These are phyloP conservation scores for Thielaviopsis euricoi DNA, from an alignment of 2,329 filamentous ascomycete genomes.

Conservation along the genomic window DNA sequence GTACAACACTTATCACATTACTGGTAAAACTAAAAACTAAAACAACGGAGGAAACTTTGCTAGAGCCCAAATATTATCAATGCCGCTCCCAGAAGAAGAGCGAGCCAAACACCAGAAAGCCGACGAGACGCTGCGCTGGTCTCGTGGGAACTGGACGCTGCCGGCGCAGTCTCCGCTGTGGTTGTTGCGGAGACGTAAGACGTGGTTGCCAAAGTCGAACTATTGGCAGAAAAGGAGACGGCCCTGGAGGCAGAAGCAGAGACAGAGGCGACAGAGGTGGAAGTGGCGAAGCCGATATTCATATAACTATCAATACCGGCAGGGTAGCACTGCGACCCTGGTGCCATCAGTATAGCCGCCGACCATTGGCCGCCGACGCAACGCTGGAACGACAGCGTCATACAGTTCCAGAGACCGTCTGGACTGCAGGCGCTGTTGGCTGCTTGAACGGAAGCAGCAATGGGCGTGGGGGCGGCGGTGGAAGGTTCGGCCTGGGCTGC, in stretches of 20 bases:
- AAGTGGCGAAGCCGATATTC: conserved; percentile 15
- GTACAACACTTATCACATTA: too few species aligned
- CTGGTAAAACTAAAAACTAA: too few species aligned
- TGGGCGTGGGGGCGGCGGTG: too few species aligned
- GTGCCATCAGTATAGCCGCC: conserved; percentile 24
- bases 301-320: conserved; percentile 26
- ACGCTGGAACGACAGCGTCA: conserved; percentile 31
- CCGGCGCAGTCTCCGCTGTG: background rate
- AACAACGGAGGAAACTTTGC: too few species aligned
- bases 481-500: background rate
- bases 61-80: too few species aligned
- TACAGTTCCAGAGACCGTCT: conserved; percentile 40
- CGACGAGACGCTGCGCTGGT: background rate
- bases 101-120: background rate
- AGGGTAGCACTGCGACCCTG: conserved; percentile 30
- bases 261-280: background rate
- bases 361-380: conserved; percentile 33
- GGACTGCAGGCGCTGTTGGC: conserved; percentile 24
- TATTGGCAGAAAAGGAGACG: background rate
- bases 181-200: background rate
- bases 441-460: conserved; percentile 15
- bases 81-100: background rate
- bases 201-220: background rate
- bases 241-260: background rate
- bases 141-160: background rate